These are phyloP conservation scores for Fusarium lateritium DNA, from an alignment of 2,329 filamentous ascomycete species.

Conservation along the genomic window DNA sequence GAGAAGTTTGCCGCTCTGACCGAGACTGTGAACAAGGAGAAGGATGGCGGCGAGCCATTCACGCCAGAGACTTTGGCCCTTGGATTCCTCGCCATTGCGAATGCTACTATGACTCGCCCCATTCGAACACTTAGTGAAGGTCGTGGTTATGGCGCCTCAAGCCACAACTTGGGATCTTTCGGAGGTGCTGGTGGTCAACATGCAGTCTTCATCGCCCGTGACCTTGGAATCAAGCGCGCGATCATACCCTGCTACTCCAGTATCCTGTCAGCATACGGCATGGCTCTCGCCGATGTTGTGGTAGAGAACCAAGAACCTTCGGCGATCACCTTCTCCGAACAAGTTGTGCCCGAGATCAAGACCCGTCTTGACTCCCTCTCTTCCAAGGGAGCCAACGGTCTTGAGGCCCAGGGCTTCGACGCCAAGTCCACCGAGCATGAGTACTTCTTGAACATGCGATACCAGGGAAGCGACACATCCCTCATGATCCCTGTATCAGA, in stretches of 20 bases:
- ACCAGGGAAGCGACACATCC: slow-evolving; percentile 59
- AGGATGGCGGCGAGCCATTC: slow-evolving; percentile 35
- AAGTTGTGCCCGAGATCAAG: slow-evolving; percentile 36
- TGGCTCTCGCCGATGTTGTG: slow-evolving; percentile 62
- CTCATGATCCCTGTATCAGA: slow-evolving; percentile 56
- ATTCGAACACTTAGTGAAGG: slow-evolving; percentile 62
- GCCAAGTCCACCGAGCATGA: slow-evolving; percentile 59
- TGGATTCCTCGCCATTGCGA: slow-evolving; percentile 81
- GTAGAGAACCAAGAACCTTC: slow-evolving; percentile 59
- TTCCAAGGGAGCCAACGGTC: slow-evolving; percentile 40
- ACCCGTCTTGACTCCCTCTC: slow-evolving; percentile 45
- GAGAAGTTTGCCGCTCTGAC: slow-evolving; percentile 61
- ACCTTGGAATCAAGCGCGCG: slow-evolving; percentile 60
- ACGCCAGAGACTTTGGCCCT: slow-evolving; percentile 63
- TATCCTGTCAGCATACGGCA: slow-evolving; percentile 63
- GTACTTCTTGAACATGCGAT: slow-evolving; percentile 61
- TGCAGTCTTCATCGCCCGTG: slow-evolving; percentile 59
- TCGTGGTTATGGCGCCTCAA: slow-evolving; percentile 46
- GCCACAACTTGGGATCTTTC: slow-evolving; percentile 49
- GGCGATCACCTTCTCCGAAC: slow-evolving; percentile 48
- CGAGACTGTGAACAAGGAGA: slow-evolving; percentile 44
- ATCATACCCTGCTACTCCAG: slow-evolving; percentile 63
- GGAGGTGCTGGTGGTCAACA: slow-evolving; percentile 61
- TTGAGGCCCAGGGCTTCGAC: slow-evolving; percentile 56
- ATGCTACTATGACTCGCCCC: slow-evolving; percentile 81